These are phyloP conservation scores for Kwoniella sp. DNA, from an alignment of 768 basidiomycete species.

Conservation along the genomic window DNA sequence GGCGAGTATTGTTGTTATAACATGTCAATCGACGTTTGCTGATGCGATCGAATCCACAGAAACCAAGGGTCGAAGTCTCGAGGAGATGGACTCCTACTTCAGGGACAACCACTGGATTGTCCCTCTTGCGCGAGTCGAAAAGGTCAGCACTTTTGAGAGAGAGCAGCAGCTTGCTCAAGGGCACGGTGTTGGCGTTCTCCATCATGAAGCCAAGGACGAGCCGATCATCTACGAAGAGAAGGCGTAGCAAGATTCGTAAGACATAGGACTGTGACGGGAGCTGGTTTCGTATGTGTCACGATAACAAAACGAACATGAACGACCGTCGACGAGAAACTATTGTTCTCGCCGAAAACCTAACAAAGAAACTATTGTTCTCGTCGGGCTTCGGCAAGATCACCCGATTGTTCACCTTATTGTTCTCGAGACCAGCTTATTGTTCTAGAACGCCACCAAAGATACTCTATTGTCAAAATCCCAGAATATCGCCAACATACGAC, in stretches of 20 bases:
- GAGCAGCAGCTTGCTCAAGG: not conserved
- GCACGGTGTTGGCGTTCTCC: not conserved
- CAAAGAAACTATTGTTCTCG: too few species aligned
- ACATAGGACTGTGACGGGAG: too few species aligned
- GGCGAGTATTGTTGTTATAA: slow-evolving; percentile 28
- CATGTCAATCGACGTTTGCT: not conserved
- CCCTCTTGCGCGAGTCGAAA: not conserved
- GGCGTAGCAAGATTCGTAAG: not conserved
- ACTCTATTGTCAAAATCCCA: too few species aligned
- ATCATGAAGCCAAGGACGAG: not conserved
- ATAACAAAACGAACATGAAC: too few species aligned
- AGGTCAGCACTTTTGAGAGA: not conserved
- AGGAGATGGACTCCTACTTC: slow-evolving; percentile 42
- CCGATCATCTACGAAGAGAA: not conserved
- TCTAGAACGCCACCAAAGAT: too few species aligned
- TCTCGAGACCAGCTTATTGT: too few species aligned
- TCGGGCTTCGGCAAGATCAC: too few species aligned
- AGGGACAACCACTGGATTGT: slow-evolving; percentile 30
- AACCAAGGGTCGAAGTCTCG: slow-evolving; percentile 29
- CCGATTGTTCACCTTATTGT: too few species aligned
- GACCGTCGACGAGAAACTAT: too few species aligned
- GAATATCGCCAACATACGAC: too few species aligned
- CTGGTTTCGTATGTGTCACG: too few species aligned
- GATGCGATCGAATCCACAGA: not conserved
- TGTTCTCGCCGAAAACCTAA: too few species aligned